These are phyloP conservation scores for Pichia sp. DNA, from an alignment of 1,139 yeast genomes.

Conservation along the genomic window DNA sequence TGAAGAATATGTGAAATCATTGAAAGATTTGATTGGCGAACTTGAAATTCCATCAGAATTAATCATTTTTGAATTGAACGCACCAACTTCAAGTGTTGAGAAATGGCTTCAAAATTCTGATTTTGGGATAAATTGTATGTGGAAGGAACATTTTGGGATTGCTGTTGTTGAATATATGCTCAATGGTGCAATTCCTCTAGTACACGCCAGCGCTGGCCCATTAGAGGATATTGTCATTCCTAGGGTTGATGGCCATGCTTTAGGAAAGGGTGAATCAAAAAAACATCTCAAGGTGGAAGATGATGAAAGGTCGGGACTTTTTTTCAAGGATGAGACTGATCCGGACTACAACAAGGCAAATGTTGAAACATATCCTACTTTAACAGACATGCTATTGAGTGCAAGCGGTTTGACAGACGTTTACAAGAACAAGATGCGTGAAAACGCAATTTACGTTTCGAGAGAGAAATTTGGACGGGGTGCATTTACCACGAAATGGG, in stretches of 20 bases:
- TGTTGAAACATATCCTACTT: slow-evolving; percentile 34
- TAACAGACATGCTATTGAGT: slow-evolving; percentile 45
- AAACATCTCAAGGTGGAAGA: slow-evolving; percentile 9
- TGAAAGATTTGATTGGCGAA: slow-evolving; percentile 45
- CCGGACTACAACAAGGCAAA: slow-evolving; percentile 40
- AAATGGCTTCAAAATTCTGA: slow-evolving; percentile 53
- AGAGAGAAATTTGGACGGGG: slow-evolving; percentile 62
- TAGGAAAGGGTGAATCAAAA: slow-evolving; percentile 5
- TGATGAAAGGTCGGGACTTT: slow-evolving; percentile 50
- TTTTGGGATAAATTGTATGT: slow-evolving; percentile 92
- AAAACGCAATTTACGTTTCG: slow-evolving; percentile 49
- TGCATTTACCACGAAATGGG: slow-evolving; percentile 62
- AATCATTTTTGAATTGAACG: slow-evolving; percentile 70
- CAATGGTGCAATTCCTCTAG: slow-evolving; percentile 81
- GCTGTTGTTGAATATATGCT: slow-evolving; percentile 93
- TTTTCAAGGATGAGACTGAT: slow-evolving; percentile 67
- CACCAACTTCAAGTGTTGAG: slow-evolving; percentile 62
- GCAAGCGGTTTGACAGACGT: slow-evolving; percentile 39
- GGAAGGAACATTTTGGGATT: slow-evolving; percentile 99
- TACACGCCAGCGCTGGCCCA: slow-evolving; percentile 96
- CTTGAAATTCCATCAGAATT: slow-evolving; percentile 42
- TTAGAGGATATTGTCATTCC: slow-evolving; percentile 74
- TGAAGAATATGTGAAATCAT: slow-evolving; percentile 49
- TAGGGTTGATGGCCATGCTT: slow-evolving; percentile 36
- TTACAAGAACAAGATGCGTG: slow-evolving; percentile 43